Base-by-base conservation (phyloP, 2,329 filamentous ascomycete species). In the Arthrobotrys sphaeroides region DNA sequence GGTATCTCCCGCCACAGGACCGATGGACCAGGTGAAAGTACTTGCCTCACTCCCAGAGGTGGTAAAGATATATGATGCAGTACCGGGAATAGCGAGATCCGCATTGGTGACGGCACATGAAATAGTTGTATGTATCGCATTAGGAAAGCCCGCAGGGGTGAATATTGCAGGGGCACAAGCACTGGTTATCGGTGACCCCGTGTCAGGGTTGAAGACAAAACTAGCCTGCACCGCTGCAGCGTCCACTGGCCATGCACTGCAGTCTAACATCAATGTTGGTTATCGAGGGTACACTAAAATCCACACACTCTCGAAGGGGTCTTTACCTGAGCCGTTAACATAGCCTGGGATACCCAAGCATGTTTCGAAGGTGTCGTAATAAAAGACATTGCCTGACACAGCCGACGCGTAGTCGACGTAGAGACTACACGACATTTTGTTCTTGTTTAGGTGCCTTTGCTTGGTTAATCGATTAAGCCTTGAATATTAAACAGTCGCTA, bases 251-350 rank as follows among this genome's bases (percentile, higher is more conserved):
- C 70, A 74, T 18, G 13, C n/a, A 6, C 43, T 13, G 20, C 70
- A 74, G 47, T 74, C 70, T 74, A 47, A 12, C 16, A 40, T 20
- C 9, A 18, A n/a, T 3, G 6, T 73, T 49, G 61, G 53, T 24
- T n/a, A n/a, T 10, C 1, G 10, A 45, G n/a, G 13, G 24, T 18
- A 5, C 20, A 20, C 26, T 13, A 5, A 31, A 2, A 1, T n/a
- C 10, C 1, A 33, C 3, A 6, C 5, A 22, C 5, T 10, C 38
- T n/a, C 26, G 13, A 20, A 1, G 1, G 1, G 5, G 6, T 3
- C 24, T 62, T 31, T 67, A 74, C 70, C 36, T 53, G 70, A 55
- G 7, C 70, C 70, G 26, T 74, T 74, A 5, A 74, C 70, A 49
- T 67, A 74, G 28, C 53, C 51, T 7, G 70, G 62, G 7, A 74